Percentiles rank a stretch among this genome's conserved stretches.
Conservation (phyloP, 2,329 filamentous ascomycete species). For the Stagonosporopsis rhizophila region DNA sequence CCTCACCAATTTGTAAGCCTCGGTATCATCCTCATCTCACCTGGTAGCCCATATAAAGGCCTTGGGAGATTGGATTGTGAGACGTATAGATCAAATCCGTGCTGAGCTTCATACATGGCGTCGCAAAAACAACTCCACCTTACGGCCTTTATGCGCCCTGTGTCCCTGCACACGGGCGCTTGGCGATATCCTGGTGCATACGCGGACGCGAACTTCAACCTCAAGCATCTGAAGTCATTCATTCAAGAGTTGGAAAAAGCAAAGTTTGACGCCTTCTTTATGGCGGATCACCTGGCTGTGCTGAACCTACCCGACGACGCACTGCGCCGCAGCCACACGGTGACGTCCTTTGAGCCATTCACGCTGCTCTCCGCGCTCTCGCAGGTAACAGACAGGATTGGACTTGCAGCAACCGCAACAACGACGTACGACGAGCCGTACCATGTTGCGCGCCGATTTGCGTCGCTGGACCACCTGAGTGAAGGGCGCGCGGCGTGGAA, state of each 20-base stretch:
- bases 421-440: constrained; percentile 74
- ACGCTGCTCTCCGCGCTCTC: constrained; percentile 71
- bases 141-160: constrained; percentile 66
- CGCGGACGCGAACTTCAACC: constrained; percentile 66
- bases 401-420: constrained; percentile 70
- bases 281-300: constrained; percentile 63
- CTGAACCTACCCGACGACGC: constrained; percentile 66
- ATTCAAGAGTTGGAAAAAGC: constrained; percentile 53
- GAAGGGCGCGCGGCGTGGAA: constrained; percentile 57
- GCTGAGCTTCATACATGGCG: background rate
- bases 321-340: constrained; percentile 62
- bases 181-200: constrained; percentile 64
- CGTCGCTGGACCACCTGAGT: constrained; percentile 70
- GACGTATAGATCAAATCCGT: background rate
- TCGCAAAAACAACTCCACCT: constrained; percentile 49
- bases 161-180: constrained; percentile 63
- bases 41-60: background rate
- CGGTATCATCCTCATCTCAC: background rate
- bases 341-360: constrained; percentile 69
- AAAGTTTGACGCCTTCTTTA: constrained; percentile 50
- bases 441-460: constrained; percentile 67
- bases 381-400: constrained; percentile 70
- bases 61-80: background rate
- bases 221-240: constrained; percentile 61
- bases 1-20: constrained; percentile 16